Evolutionary conservation across 83 land plant species (phyloP).

Genomic region (Picea engelmannii): DNA sequence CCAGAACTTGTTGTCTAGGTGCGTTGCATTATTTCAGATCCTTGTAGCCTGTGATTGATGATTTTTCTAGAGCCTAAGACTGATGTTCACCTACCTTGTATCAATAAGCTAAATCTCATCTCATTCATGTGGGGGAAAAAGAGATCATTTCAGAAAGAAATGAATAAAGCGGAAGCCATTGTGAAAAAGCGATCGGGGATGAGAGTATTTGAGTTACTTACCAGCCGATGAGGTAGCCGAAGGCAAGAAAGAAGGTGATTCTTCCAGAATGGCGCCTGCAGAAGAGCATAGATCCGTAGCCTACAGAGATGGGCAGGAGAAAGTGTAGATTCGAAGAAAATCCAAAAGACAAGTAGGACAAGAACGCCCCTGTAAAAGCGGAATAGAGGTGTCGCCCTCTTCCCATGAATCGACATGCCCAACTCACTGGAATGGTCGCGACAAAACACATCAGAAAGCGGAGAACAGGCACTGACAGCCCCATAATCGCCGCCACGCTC

Average conservation of each 20-base stretch:
- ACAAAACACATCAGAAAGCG: slow-evolving; percentile 84
- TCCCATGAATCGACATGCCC: slow-evolving; percentile 64
- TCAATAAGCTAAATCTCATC: too few relatives aligned
- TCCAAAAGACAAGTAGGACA: slow-evolving; percentile 89
- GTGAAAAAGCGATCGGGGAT: neutral
- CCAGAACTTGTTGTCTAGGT: too few relatives aligned
- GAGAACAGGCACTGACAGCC: slow-evolving; percentile 83
- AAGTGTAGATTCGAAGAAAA: slow-evolving; percentile 79
- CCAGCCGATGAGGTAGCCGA: slow-evolving; percentile 92
- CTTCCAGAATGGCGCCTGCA: slow-evolving; percentile 64
- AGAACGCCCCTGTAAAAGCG: slow-evolving; percentile 67
- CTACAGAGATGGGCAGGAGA: slow-evolving; percentile 62
- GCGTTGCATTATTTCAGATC: too few relatives aligned
- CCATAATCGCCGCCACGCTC: slow-evolving; percentile 67
- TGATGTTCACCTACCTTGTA: too few relatives aligned
- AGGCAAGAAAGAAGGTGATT: slow-evolving; percentile 72
- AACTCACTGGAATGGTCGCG: slow-evolving; percentile 80
- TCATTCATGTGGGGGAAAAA: too few relatives aligned
- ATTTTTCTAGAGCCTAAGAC: too few relatives aligned
- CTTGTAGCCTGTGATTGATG: too few relatives aligned
- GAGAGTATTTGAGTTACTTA: slow-evolving; percentile 12
- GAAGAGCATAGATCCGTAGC: slow-evolving; percentile 76
- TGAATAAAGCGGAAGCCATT: neutral
- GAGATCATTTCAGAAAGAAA: neutral
- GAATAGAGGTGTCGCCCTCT: slow-evolving; percentile 68